Percentiles rank a stretch among this genome's conserved stretches.
These are phyloP conservation scores for Yamadazyma takamatsuzukensis DNA, from an alignment of 805 yeast genomes.

Conservation along the genomic window DNA sequence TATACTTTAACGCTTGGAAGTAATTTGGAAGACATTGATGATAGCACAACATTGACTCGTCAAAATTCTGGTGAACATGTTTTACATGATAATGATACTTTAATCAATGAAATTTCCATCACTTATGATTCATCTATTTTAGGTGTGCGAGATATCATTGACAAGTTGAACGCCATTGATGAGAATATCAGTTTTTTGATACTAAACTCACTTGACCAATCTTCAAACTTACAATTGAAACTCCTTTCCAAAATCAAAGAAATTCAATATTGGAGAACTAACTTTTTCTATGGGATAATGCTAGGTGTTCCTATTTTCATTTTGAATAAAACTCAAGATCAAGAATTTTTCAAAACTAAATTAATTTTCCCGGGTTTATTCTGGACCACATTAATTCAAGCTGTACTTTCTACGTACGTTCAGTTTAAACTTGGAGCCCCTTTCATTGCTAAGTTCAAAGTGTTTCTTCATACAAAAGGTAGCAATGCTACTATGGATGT, in stretches of 20 bases:
- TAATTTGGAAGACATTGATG: constrained; percentile 13
- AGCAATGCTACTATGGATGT: constrained; percentile 82
- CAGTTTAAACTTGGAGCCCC: constrained; percentile 64
- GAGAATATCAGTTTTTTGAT: constrained; percentile 52
- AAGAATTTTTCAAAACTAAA: constrained; percentile 26
- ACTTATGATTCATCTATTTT: constrained; percentile 45
- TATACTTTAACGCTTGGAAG: constrained; percentile 19
- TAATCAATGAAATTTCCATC: constrained; percentile 37
- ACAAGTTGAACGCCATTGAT: constrained; percentile 40
- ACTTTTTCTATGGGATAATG: constrained; percentile 47
- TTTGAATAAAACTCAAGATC: constrained; percentile 46
- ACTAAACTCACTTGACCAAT: constrained; percentile 49
- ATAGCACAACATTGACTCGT: constrained; percentile 1
- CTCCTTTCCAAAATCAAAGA: constrained; percentile 69
- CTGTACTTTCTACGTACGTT: constrained; percentile 54
- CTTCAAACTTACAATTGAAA: constrained; percentile 59
- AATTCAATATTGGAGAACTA: constrained; percentile 63
- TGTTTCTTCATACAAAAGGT: constrained; percentile 62
- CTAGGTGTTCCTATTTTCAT: constrained; percentile 62
- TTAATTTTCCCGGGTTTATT: constrained; percentile 57
- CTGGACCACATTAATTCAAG: constrained; percentile 59
- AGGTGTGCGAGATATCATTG: constrained; percentile 65
- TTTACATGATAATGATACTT: constrained; percentile 7
- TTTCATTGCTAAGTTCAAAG: constrained; percentile 63
- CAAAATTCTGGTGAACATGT: constrained; percentile 6